phyloP scores from a whole-genome alignment of 2,329 filamentous ascomycete species.

The Aspergillus calidoustus region DNA sequence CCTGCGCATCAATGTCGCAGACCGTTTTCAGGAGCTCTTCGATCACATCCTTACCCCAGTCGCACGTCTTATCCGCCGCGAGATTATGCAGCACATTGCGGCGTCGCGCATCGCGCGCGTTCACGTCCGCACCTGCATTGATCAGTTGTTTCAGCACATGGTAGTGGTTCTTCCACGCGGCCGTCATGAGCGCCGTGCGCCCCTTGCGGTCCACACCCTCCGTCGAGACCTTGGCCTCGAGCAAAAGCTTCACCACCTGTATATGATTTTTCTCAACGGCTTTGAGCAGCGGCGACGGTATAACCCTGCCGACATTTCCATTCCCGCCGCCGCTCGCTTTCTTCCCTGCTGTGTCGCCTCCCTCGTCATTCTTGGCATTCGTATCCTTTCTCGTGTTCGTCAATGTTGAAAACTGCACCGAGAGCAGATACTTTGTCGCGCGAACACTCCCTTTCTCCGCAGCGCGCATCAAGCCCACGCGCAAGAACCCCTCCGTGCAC shows the following conservation, averaged over 20 bases:
- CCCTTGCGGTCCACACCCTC: conserved; percentile 51
- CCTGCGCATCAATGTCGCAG: conserved; percentile 49
- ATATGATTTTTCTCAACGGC: conserved; percentile 47
- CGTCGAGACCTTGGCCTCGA: conserved; percentile 39
- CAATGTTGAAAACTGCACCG: conserved; percentile 31
- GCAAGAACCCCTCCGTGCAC: conserved; percentile 43
- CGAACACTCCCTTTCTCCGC: conserved; percentile 42
- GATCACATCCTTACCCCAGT: conserved; percentile 54
- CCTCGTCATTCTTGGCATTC: neutral
- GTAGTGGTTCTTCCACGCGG: conserved; percentile 49
- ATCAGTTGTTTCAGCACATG: conserved; percentile 46
- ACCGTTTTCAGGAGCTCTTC: conserved; percentile 44
- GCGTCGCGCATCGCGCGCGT: conserved; percentile 36
- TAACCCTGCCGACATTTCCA: conserved; percentile 12
- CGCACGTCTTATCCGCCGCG: conserved; percentile 51
- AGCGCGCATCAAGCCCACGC: conserved; percentile 46
- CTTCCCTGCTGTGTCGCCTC: neutral
- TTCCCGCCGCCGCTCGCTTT: neutral
- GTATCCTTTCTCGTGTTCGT: neutral
- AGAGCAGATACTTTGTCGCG: conserved; percentile 42
- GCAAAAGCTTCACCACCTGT: conserved; percentile 51
- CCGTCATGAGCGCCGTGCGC: conserved; percentile 49
- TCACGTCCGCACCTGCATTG: conserved; percentile 40
- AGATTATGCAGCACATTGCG: conserved; percentile 48
- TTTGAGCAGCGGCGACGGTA: conserved; percentile 39